Base-by-base conservation (phyloP, 2,329 filamentous ascomycete species). In the Lizonia empirigonia region DNA sequence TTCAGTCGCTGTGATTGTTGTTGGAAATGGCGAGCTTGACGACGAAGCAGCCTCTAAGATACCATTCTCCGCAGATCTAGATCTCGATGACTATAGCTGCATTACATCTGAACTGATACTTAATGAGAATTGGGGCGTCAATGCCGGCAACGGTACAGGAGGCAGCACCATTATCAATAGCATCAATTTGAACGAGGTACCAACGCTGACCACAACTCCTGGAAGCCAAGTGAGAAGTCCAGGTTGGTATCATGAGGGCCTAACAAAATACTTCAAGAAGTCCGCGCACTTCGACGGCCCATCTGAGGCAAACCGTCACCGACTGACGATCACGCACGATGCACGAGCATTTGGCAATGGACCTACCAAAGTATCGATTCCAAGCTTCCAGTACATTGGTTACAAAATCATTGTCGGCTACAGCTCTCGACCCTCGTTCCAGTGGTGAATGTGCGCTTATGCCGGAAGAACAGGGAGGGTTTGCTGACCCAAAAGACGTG, bases 231-330 rank as follows among this genome's bases (percentile, higher is more conserved):
- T 86, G 7, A 83, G 83, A 1, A 85, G 84, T 57, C 45, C 65
- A 1, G 83, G 81, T 0, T 86, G 84, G 83, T 75, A 76, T 1
- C 85, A 79, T 78, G 69, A 80, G 36, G 72, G 72, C 10, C 54
- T 80, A 7, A 45, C 67, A 13, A 68, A 65, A 8, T 74, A 73
- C 56, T 74, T 75, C 55, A 64, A 60, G 44, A 64, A 62, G 32
- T 51, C 34, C 16, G 50, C 42, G 2, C 42, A 48, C 13, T 58
- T 63, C 23, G 44, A 50, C 16, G 39, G 50, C 7, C 56, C 50
- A 3, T 48, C 50, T n/a, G 41, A 53, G 9, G 40, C 35, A 9
- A 32, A 34, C 3, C 34, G 10, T 8, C n/a, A 35, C 34, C 40
- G 35, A 5, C 37, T 53, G 18, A 49, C 36, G 35, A 56, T 55